Evolutionary conservation across 257 asterid species (phyloP), one percentile per base, ranked within the genome.

Genomic region (Gardenia jasminoides): DNA sequence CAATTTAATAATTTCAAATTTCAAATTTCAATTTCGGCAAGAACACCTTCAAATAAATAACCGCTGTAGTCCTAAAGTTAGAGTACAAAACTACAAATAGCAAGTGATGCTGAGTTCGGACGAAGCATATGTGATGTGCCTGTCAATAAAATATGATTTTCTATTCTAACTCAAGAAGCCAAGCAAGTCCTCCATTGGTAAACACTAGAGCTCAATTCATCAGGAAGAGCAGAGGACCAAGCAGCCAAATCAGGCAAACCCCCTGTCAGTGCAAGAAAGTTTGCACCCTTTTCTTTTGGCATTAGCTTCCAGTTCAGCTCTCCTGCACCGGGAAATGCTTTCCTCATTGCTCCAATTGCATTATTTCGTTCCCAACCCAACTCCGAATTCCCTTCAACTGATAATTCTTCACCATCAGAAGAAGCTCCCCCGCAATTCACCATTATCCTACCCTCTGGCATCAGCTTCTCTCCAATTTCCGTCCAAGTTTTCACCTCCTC

Each of bases 221-320:
- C 13, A n/a, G 78, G 78, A 56, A 74, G 13, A 58, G 78, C 68
- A 20, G 41, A 19, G 1, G 15, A n/a, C 78, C 78, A 74, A 20
- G 12, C 24, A 56, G 64, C 6, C 46, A 36, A 33, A 13, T 56
- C 68, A 30, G 78, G 78, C 10, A 74, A 58, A 11, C 52, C 68
- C 30, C 78, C 68, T 0, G 78, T 74, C 62, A 74, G 3, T 41
- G 67, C 78, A 43, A 74, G 41, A 26, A 54, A 74, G 44, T 74
- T 74, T 9, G 62, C 46, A 58, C 50, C 68, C 48, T 4, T 74
- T 12, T 74, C 36, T 5, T 13, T 31, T 19, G 78, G 54, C 6
- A 56, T 56, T n/a, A 33, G 15, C 78, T 74, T 74, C 78, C 78
- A 74, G 20, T 56, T 46, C 36, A 74, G 58, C 59, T 74, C 78